These are phyloP conservation scores for Neurospora cerealis DNA, from an alignment of 495 filamentous ascomycete species.

Conservation along the genomic window DNA sequence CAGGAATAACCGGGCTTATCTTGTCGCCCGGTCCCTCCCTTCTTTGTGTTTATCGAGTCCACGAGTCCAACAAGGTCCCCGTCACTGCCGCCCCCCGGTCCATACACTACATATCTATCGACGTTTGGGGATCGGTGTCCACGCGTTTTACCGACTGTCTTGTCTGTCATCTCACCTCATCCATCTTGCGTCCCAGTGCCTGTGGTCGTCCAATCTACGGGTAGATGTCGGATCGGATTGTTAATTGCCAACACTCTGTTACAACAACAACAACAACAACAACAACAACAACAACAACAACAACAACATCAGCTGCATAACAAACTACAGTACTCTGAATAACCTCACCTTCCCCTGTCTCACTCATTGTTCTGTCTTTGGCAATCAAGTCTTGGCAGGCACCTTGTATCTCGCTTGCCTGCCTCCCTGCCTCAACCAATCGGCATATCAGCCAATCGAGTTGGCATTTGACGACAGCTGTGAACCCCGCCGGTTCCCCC, in stretches of 20 bases:
- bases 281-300: too few relatives aligned
- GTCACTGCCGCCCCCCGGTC: background rate
- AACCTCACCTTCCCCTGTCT: background rate
- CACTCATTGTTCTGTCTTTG: background rate
- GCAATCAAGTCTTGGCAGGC: background rate
- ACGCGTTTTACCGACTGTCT: background rate
- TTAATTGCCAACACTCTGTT: background rate
- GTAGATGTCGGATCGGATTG: background rate
- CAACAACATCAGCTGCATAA: too few relatives aligned
- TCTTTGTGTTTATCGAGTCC: background rate
- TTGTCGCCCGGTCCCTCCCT: background rate
- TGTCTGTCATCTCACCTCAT: background rate
- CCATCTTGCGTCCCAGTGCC: background rate
- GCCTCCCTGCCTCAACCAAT: background rate
- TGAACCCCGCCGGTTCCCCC: background rate
- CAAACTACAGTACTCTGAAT: too few relatives aligned
- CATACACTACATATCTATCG: background rate
- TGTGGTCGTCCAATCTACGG: background rate
- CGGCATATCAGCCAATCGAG: background rate
- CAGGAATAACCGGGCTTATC: background rate
- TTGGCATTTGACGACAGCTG: background rate
- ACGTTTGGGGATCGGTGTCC: background rate
- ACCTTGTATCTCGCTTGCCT: background rate
- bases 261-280: background rate
- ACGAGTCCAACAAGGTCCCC: background rate